phyloP scores from a whole-genome alignment of 2,329 filamentous ascomycete species.

The Lachnellula suecica region DNA sequence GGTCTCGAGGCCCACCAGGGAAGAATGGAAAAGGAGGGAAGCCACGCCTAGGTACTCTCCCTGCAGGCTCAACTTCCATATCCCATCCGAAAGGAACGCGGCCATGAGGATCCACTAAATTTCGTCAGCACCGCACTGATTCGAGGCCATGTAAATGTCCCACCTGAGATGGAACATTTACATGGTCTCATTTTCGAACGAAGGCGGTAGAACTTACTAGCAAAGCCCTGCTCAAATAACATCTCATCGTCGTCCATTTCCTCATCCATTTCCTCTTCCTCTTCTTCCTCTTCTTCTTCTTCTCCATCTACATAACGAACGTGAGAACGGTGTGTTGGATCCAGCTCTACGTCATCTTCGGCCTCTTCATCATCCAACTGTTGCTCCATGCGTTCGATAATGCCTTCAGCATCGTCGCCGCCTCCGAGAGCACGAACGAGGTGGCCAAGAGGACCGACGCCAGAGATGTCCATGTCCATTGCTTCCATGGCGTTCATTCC shows the following conservation, averaged over 20 bases:
- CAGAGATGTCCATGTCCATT: slow-evolving; percentile 42
- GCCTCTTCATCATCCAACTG: slow-evolving; percentile 40
- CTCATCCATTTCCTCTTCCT: slow-evolving; percentile 71
- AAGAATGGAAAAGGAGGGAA: slow-evolving; percentile 64
- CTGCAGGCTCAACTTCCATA: slow-evolving; percentile 49
- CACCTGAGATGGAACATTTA: too few relatives aligned
- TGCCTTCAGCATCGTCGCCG: slow-evolving; percentile 35
- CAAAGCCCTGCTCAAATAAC: slow-evolving; percentile 59
- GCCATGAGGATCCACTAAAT: slow-evolving; percentile 25
- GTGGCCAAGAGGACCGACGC: slow-evolving; percentile 47
- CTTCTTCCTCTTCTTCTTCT: slow-evolving; percentile 58
- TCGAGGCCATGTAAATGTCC: too few relatives aligned
- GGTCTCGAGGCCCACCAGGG: slow-evolving; percentile 54
- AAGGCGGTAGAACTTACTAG: slow-evolving; percentile 43
- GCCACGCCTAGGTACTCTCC: slow-evolving; percentile 39
- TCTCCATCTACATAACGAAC: too few relatives aligned
- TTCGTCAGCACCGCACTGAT: slow-evolving; percentile 12
- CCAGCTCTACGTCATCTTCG: slow-evolving; percentile 45
- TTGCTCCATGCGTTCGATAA: slow-evolving; percentile 38
- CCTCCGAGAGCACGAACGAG: slow-evolving; percentile 52
- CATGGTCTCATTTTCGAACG: too few relatives aligned
- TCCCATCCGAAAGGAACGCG: slow-evolving; percentile 55
- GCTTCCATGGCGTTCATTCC: slow-evolving; percentile 40
- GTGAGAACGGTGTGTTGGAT: too few relatives aligned
- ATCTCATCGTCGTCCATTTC: slow-evolving; percentile 68